These are phyloP conservation scores for Lentinula detonsa DNA, from an alignment of 768 basidiomycete genomes.

Conservation along the genomic window DNA sequence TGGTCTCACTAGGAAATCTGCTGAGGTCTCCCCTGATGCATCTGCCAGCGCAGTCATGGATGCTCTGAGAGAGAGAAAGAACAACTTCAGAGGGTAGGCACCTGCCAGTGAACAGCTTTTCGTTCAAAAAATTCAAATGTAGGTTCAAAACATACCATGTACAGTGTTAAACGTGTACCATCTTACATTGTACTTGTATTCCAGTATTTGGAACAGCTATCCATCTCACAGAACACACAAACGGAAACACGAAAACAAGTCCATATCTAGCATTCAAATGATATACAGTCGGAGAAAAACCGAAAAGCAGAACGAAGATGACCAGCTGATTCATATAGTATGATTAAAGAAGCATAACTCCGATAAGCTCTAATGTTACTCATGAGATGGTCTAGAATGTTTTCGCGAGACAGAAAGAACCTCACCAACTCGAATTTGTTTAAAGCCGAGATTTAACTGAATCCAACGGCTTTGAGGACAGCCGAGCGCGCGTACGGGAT, in stretches of 20 bases:
- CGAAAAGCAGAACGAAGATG: background rate
- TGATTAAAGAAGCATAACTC: background rate
- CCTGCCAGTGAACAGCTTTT: too few relatives aligned
- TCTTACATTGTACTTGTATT: background rate
- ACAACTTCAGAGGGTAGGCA: constrained; percentile 64
- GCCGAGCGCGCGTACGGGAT: constrained; percentile 86
- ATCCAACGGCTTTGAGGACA: constrained; percentile 57
- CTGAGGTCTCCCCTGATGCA: constrained; percentile 31
- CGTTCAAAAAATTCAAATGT: background rate
- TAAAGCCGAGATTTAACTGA: background rate
- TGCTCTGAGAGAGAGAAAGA: constrained; percentile 77
- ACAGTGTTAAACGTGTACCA: background rate
- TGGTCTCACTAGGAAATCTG: constrained; percentile 38
- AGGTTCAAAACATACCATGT: background rate
- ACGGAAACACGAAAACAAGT: too few relatives aligned
- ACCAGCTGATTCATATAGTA: background rate
- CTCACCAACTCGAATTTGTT: background rate
- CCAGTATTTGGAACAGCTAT: background rate
- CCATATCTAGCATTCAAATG: too few relatives aligned
- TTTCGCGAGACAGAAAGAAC: too few relatives aligned
- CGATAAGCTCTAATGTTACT: background rate
- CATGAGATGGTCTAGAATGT: too few relatives aligned
- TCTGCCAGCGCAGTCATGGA: constrained; percentile 64
- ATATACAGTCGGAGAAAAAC: background rate
- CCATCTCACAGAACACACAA: too few relatives aligned